phyloP scores from a whole-genome alignment of 805 yeast genomes.

The Candida ipomoeae region DNA sequence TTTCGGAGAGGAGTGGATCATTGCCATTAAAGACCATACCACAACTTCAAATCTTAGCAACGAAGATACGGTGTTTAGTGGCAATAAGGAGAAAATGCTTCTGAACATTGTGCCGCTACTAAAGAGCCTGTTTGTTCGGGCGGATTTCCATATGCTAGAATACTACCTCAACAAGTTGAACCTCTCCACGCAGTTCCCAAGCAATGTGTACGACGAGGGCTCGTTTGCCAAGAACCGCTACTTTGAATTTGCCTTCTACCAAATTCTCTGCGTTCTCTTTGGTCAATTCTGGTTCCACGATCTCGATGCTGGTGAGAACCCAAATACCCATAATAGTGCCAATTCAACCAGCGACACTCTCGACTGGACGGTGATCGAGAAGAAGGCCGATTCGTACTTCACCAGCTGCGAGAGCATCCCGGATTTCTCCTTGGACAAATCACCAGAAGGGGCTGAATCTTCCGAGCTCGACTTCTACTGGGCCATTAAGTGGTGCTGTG shows the following conservation, averaged over 20 bases:
- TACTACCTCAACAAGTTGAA: constrained; percentile 17
- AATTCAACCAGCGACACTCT: constrained; percentile 1
- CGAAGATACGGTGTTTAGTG: constrained; percentile 6
- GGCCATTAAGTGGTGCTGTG: constrained; percentile 21
- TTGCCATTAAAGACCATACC: constrained; percentile 3
- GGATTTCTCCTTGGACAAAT: constrained; percentile 4
- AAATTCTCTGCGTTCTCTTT: constrained; percentile 20
- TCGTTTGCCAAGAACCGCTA: constrained; percentile 22
- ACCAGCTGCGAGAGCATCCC: constrained; percentile 20
- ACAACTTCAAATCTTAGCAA: constrained; percentile 6
- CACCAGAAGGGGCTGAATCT: constrained; percentile 2
- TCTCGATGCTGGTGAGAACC: not conserved
- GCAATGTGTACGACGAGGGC: constrained; percentile 21
- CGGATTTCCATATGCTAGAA: constrained; percentile 19
- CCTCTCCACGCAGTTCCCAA: constrained; percentile 20
- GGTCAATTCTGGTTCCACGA: constrained; percentile 21
- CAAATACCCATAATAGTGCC: not conserved
- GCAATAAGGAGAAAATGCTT: constrained; percentile 8
- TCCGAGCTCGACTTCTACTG: constrained; percentile 23
- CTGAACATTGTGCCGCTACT: constrained; percentile 8
- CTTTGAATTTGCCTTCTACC: constrained; percentile 28
- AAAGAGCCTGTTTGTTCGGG: constrained; percentile 14
- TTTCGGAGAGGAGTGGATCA: constrained; percentile 11
- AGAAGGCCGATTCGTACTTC: constrained; percentile 23
- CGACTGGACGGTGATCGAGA: constrained; percentile 16